Percentiles rank a stretch among this genome's conserved stretches.
phyloP scores from a whole-genome alignment of 305 asterid species.

The Fraxinus angustifolia region DNA sequence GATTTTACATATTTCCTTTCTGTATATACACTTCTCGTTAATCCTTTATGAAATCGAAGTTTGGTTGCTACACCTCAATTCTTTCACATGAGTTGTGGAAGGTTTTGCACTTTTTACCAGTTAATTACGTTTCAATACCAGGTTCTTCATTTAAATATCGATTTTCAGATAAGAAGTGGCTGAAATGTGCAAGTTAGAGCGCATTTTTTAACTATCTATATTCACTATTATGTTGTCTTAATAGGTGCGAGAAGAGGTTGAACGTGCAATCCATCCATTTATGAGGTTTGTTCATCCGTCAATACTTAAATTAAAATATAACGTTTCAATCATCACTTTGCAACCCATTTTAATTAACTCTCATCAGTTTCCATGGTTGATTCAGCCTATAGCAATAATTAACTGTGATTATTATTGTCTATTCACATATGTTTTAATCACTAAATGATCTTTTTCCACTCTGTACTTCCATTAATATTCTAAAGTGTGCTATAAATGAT shows the following conservation, averaged over 20 bases:
- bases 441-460: neutral
- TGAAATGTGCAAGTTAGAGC: neutral
- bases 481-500: slow-evolving; percentile 8
- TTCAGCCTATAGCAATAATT: neutral
- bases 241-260: slow-evolving; percentile 70
- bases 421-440: neutral
- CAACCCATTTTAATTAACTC: neutral
- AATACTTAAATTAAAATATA: neutral
- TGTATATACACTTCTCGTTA: neutral
- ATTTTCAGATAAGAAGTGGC: neutral
- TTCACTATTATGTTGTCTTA: slow-evolving; percentile 19
- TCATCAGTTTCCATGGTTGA: neutral
- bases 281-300: slow-evolving; percentile 38
- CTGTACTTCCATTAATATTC: neutral
- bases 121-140: neutral
- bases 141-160: neutral
- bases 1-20: neutral
- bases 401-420: neutral
- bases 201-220: neutral
- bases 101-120: slow-evolving; percentile 12
- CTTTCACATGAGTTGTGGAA: neutral
- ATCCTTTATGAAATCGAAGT: neutral
- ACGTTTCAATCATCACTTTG: neutral
- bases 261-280: slow-evolving; percentile 30
- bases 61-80: neutral